phyloP scores from a whole-genome alignment of 306 rosid species.

The Quercus robur region DNA sequence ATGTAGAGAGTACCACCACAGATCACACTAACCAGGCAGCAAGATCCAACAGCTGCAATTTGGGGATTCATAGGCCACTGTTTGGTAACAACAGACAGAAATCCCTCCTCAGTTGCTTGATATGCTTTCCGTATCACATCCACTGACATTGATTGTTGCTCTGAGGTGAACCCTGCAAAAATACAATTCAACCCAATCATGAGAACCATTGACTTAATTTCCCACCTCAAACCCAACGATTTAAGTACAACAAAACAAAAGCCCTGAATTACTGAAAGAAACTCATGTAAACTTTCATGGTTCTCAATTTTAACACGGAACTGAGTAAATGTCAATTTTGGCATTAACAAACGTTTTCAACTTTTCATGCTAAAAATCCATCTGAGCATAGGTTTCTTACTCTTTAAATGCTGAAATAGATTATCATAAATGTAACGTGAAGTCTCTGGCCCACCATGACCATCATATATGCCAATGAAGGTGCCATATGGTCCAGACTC shows the following conservation, averaged over 20 bases:
- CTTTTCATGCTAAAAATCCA: neutral
- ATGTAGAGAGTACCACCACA: constrained; percentile 73
- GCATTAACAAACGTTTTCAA: neutral
- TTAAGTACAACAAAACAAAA: neutral
- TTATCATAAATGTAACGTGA: constrained; percentile 74
- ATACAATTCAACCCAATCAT: constrained; percentile 2
- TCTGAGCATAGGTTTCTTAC: constrained; percentile 34
- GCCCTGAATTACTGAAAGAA: neutral
- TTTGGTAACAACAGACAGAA: constrained; percentile 69
- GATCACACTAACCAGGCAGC: constrained; percentile 83
- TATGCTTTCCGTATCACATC: constrained; percentile 89
- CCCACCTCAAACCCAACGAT: neutral
- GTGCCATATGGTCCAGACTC: constrained; percentile 83
- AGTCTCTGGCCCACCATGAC: constrained; percentile 97
- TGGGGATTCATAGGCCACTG: constrained; percentile 85
- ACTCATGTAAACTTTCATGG: neutral
- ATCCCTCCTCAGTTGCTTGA: constrained; percentile 95
- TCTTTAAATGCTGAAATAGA: constrained; percentile 74
- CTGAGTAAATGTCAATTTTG: neutral
- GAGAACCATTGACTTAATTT: constrained; percentile 7
- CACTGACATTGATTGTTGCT: constrained; percentile 76
- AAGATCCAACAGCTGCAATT: constrained; percentile 94
- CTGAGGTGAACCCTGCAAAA: constrained; percentile 66
- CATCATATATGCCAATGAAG: constrained; percentile 82
- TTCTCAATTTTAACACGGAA: neutral